Evolutionary conservation across 176 grass and related monocot species (phyloP), one percentile per base, ranked within the genome.

Genomic region (Dendrocalamus sinicus): DNA sequence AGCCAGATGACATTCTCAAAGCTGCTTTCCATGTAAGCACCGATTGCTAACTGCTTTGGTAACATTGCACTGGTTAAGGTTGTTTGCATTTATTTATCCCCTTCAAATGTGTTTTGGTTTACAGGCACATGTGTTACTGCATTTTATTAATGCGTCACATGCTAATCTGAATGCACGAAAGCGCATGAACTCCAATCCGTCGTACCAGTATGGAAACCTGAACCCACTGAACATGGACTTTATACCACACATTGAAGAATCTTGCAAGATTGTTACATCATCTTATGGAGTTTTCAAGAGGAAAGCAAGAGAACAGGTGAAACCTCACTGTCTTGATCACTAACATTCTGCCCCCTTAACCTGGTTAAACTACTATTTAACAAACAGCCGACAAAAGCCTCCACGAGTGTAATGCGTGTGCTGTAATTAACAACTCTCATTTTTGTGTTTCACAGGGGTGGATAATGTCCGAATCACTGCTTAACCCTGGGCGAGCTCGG

Each of bases 1-100:
- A 99, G 84, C 79, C 92, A 51, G 96, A 99, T 53, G 96, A 99
- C 77, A 99, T 99, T 78, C 74, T 99, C 64, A 99, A 96, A 92
- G 93, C 94, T 64, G 96, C 94, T 82, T 99, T 94, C 88, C 96
- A 99, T 83, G 96, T 99, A 86, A 89, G 93, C 51, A 76, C 54
- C 15, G 55, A 52, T 82, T 67, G 14, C 35, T 72, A 41, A 32
- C 32, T 74, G 59, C 8, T 44, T 84, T 37, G 19, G 53, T 81
- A 44, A 47, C 68, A 43, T 84, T 76, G 28, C 63, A 76, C 47
- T 40, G 28, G 20, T 70, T 72, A 22, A 51, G 26, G 37, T 63
- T 81, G 23, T n/a, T 73, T 71, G 37, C 28, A 20, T 22, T 40
- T 83, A 58, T 20, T 88, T 68, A 92, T 69, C 26, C n/a, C 53